Percentiles rank a stretch among this genome's conserved stretches.
These are phyloP conservation scores for Bruguiera sexangula DNA, from an alignment of 345 rosid species.

Conservation along the genomic window DNA sequence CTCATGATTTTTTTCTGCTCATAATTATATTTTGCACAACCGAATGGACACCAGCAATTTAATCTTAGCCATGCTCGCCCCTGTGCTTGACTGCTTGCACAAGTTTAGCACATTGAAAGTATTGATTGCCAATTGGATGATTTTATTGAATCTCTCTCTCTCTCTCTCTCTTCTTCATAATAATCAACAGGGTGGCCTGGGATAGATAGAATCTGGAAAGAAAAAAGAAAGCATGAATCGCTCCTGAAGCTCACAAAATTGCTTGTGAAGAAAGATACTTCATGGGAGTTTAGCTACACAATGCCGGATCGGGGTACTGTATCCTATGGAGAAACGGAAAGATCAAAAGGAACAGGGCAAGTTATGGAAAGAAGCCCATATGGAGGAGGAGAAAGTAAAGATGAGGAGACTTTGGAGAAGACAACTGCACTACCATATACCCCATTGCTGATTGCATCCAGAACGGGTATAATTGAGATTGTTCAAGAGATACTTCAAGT, in stretches of 20 bases:
- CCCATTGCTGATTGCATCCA: slow-evolving; percentile 20
- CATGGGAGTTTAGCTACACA: slow-evolving; percentile 8
- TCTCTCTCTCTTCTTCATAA: too few species aligned
- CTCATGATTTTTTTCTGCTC: too few species aligned
- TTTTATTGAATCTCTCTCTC: too few species aligned
- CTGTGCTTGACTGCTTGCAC: too few species aligned
- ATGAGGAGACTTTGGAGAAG: not conserved
- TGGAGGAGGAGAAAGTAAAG: not conserved
- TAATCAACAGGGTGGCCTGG: slow-evolving; percentile 14
- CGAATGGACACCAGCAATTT: too few species aligned
- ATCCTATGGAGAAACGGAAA: not conserved
- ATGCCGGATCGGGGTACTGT: not conserved
- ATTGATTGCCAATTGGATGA: too few species aligned
- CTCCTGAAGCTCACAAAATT: slow-evolving; percentile 15
- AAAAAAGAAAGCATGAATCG: not conserved
- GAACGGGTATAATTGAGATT: slow-evolving; percentile 15
- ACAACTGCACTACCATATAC: not conserved
- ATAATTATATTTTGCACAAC: too few species aligned
- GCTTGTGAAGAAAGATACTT: slow-evolving; percentile 17
- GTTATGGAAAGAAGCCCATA: too few species aligned
- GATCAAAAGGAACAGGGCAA: too few species aligned
- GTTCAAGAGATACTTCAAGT: not conserved
- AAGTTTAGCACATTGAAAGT: too few species aligned
- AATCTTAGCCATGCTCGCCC: too few species aligned
- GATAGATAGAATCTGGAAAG: not conserved